Percentiles rank a stretch among this genome's conserved stretches.
Evolutionary conservation across 306 rosid genomes (phyloP).

Genomic region (Begonia masoniana): DNA sequence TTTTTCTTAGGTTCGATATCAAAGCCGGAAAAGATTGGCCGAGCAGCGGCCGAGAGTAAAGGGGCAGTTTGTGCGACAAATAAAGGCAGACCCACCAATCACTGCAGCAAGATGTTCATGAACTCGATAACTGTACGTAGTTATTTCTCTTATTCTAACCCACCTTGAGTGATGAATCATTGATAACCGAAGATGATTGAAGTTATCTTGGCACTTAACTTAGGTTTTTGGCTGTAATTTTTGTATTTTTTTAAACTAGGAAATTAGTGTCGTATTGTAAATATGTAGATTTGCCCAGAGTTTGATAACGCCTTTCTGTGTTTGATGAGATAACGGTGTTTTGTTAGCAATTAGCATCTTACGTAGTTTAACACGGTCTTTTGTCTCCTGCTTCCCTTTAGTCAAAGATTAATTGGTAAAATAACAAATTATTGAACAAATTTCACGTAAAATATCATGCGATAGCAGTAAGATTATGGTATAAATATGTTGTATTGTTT

Average conservation of each 20-base stretch:
- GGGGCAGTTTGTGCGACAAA: not conserved
- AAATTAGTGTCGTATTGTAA: not conserved
- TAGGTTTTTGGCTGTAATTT: not conserved
- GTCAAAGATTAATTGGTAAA: too few relatives aligned
- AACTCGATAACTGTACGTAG: not conserved
- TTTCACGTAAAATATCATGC: too few relatives aligned
- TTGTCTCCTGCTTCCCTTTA: too few relatives aligned
- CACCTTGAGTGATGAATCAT: not conserved
- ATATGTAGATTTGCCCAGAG: not conserved
- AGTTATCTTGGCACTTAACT: not conserved
- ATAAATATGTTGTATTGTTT: too few relatives aligned
- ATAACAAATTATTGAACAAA: too few relatives aligned
- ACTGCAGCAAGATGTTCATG: not conserved
- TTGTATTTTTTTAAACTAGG: not conserved
- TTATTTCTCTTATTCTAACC: not conserved
- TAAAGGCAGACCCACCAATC: not conserved
- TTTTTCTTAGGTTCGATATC: not conserved
- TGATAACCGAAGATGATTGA: not conserved
- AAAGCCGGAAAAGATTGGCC: constrained; percentile 1
- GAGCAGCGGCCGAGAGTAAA: constrained; percentile 1
- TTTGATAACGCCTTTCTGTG: not conserved
- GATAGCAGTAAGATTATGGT: too few relatives aligned
- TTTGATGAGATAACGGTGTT: not conserved
- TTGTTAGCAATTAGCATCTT: too few relatives aligned
- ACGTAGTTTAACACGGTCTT: too few relatives aligned